Evolutionary conservation across 2,329 filamentous ascomycete genomes (phyloP), one percentile per base, ranked within the genome.

Genomic region (Incumbomyces delicatus): DNA sequence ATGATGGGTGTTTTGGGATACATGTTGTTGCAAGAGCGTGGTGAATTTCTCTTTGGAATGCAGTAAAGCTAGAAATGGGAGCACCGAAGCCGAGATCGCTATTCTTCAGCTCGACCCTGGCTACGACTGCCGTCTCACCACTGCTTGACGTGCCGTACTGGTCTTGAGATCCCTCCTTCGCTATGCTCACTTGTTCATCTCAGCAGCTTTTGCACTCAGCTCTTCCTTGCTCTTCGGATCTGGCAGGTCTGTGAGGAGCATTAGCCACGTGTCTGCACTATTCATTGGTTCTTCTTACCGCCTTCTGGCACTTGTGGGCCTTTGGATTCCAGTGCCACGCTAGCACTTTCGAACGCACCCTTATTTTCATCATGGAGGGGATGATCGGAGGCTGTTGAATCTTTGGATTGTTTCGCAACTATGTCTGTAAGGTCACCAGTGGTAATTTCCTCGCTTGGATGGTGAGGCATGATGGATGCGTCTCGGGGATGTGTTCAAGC

Each of bases 131-230:
- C 4, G 22, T 27, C 5, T 27, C 22, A 8, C 5, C 22, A 8
- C 8, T 5, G 22, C 22, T 27, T 8, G 22, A 8, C 22, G 4
- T 27, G 22, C 22, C 8, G 22, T 5, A 5, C 22, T 27, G 22
- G 5, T 27, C 22, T 27, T 27, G 22, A 27, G 5, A 8, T 27
- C 22, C 5, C 8, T 27, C 22, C 22, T 4, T 27, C 22, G 22
- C 11, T 32, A 6, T 29, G n/a, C 42, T 47, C 61, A 67, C 58
- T 83, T 78, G 70, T 86, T 86, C 63, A 87, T 57, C 58, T 77
- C 77, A 61, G 79, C 69, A 50, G 78, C 80, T 62, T 77, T 80
- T 11, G 75, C 78, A 58, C 74, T 69, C 45, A 82, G 75, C 58
- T 87, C 83, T 61, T 84, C 81, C 65, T 82, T 83, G 49, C 75